These are phyloP conservation scores for Tarenaya hassleriana DNA, from an alignment of 345 rosid genomes.

Conservation along the genomic window DNA sequence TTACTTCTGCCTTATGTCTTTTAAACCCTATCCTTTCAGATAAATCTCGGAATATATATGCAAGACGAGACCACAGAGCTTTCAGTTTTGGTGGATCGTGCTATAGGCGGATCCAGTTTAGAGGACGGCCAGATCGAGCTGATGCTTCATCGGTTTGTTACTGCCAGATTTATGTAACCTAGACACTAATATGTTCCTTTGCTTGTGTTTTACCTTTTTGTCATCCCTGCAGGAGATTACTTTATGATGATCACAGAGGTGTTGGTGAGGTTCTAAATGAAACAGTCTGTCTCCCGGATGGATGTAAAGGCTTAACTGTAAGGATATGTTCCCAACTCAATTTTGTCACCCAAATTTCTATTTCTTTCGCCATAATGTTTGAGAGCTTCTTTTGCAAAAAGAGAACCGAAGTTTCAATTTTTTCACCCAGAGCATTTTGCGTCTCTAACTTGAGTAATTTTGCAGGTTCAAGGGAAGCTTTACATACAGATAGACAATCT, in stretches of 20 bases:
- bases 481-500: constrained; percentile 58
- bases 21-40: constrained; percentile 33
- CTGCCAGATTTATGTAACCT: constrained; percentile 1
- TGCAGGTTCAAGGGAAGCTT: constrained; percentile 74
- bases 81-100: constrained; percentile 82
- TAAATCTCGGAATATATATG: constrained; percentile 74
- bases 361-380: not conserved
- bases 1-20: constrained; percentile 14
- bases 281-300: constrained; percentile 59
- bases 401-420: not conserved
- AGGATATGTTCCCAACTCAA: constrained; percentile 26
- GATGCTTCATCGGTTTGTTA: constrained; percentile 80
- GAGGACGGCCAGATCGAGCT: constrained; percentile 85
- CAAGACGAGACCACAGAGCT: constrained; percentile 68
- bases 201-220: constrained; percentile 12
- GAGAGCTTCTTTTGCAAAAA: not conserved
- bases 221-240: constrained; percentile 51
- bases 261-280: constrained; percentile 89
- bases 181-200: not conserved
- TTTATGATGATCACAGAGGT: constrained; percentile 81
- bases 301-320: constrained; percentile 91
- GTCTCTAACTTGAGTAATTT: constrained; percentile 13
- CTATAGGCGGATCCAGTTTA: constrained; percentile 84
- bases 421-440: constrained; percentile 10
- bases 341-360: constrained; percentile 9